Base-by-base conservation (phyloP, 352 stramenopile genomes). In the Phytophthora melonis region DNA sequence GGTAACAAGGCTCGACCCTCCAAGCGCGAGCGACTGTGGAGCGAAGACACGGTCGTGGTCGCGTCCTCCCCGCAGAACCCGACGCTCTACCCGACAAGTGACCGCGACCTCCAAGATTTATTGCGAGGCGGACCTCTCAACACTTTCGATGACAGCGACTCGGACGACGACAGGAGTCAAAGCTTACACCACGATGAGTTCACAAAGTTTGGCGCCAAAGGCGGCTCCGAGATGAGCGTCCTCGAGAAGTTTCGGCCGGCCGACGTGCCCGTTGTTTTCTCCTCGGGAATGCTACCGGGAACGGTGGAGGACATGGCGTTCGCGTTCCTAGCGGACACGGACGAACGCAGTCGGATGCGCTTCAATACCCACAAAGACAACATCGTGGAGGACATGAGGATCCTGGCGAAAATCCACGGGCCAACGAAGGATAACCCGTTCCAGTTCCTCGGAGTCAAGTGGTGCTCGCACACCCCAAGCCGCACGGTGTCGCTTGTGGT, bases 361-460 rank as follows among this genome's bases (percentile, higher is more conserved):
- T 68, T 73, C 25, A 75, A 69, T 21, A 75, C 67, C 3, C 66
- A 66, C 9, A 79, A 79, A 25, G 72, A 79, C 1, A 39, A 43
- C 4, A 23, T 75, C 3, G 60, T 66, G 4, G 67, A 79, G n/a
- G 67, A 79, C 27, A 58, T 60, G 45, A 63, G 67, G 32, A 75
- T 79, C 39, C 62, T 79, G 2, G 63, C 72, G 3, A 43, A 72
- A 21, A 74, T 79, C 25, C 61, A 68, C 3, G 63, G 63, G 3
- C 72, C 72, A 8, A 76, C 68, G 5, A 45, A 58, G 19, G 72
- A 76, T 18, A 77, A 83, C 41, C 80, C 82, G 16, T 83, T 83
- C 56, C 80, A 76, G 6, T 88, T 86, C 47, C 68, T 87, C 11
- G 78, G 78, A 7, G 50, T 89, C 68, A 89, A 89, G 41, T 89